Conservation (phyloP, 2,329 filamentous ascomycete species). For the Fusarium humuli region DNA sequence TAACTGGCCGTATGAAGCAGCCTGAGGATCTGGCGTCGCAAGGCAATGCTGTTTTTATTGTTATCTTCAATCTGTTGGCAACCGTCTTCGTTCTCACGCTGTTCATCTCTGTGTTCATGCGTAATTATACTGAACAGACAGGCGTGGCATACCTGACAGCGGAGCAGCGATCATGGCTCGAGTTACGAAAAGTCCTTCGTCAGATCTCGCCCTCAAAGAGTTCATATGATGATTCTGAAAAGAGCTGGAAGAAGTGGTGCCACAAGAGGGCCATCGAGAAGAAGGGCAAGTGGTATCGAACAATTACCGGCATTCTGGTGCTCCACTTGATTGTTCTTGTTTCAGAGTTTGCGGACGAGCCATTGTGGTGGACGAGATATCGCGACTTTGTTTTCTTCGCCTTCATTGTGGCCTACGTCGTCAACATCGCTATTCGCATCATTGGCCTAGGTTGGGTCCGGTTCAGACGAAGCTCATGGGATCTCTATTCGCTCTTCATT, state of each 20-base stretch:
- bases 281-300: constrained; percentile 88
- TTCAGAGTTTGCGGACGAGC: constrained; percentile 85
- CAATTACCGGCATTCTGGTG: constrained; percentile 82
- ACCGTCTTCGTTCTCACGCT: constrained; percentile 96
- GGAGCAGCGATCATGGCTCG: constrained; percentile 96
- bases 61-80: constrained; percentile 94
- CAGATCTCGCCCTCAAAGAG: constrained; percentile 96
- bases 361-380: constrained; percentile 73
- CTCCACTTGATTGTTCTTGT: constrained; percentile 86
- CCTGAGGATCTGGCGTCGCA: constrained; percentile 76
- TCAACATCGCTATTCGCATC: constrained; percentile 86
- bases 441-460: constrained; percentile 91
- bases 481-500: constrained; percentile 85
- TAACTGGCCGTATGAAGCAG: constrained; percentile 81
- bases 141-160: constrained; percentile 95
- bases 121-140: constrained; percentile 98
- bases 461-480: constrained; percentile 94
- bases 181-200: constrained; percentile 88
- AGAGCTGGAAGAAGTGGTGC: constrained; percentile 90
- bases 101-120: constrained; percentile 99
- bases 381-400: constrained; percentile 82
- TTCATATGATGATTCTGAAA: constrained; percentile 80
- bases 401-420: constrained; percentile 84
- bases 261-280: constrained; percentile 95
- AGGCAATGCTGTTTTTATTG: constrained; percentile 93